Conservation (phyloP, 106 monocot genomes). For the Acorus gramineus region DNA sequence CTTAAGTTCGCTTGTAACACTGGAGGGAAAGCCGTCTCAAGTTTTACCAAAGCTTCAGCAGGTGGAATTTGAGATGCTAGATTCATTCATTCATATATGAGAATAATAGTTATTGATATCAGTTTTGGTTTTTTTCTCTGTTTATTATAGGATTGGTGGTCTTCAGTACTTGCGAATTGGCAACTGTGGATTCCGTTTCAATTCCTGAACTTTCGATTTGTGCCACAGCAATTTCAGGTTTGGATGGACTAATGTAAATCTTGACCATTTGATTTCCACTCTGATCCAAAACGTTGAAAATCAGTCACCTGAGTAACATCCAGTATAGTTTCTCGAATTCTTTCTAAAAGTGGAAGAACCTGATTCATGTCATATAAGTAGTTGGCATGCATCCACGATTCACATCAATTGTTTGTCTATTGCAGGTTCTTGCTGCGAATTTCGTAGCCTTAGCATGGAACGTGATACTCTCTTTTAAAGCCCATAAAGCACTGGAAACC, state of each 20-base stretch:
- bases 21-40: slow-evolving; percentile 33
- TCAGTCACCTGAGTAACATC: too few relatives aligned
- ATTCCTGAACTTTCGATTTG: slow-evolving; percentile 42
- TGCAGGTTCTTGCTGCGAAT: slow-evolving; percentile 92
- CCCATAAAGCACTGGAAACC: slow-evolving; percentile 43
- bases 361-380: too few relatives aligned
- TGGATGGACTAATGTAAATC: too few relatives aligned
- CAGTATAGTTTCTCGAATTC: too few relatives aligned
- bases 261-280: too few relatives aligned
- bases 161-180: slow-evolving; percentile 33
- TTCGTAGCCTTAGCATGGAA: slow-evolving; percentile 86
- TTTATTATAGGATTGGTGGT: slow-evolving; percentile 25
- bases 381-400: too few relatives aligned
- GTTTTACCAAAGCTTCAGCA: slow-evolving; percentile 37
- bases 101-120: background rate
- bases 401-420: background rate
- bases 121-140: background rate
- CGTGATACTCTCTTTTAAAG: slow-evolving; percentile 82
- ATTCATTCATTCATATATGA: background rate
- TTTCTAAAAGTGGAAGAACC: too few relatives aligned
- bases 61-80: slow-evolving; percentile 7
- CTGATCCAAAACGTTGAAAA: too few relatives aligned
- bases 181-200: slow-evolving; percentile 49
- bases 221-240: slow-evolving; percentile 41
- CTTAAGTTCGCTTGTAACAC: slow-evolving; percentile 21